A percentile compares a stretch with the other conserved stretches of the same genome.
Conservation (phyloP, 148 eudicot genomes). For the Polygonum aviculare region DNA sequence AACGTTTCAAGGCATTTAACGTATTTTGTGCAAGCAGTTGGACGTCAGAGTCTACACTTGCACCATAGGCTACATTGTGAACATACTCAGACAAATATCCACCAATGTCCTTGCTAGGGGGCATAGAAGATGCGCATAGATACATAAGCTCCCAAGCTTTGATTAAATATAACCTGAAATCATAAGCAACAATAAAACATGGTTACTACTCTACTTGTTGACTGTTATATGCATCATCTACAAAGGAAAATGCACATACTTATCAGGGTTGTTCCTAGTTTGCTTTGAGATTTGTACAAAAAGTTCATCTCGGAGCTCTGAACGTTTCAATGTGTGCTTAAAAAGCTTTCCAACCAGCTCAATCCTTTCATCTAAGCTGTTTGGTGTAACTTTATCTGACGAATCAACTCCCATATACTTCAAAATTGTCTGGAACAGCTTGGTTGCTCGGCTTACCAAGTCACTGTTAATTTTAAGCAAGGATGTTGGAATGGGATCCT, state of each 20-base stretch:
- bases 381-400: constrained; percentile 52
- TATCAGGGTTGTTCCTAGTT: constrained; percentile 89
- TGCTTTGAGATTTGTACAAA: constrained; percentile 95
- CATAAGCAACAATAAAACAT: constrained; percentile 14
- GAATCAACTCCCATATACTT: constrained; percentile 94
- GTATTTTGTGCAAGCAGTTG: constrained; percentile 76
- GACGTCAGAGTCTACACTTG: constrained; percentile 56
- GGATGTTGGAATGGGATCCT: constrained; percentile 98
- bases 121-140: constrained; percentile 98
- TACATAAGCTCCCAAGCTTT: constrained; percentile 98
- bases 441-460: constrained; percentile 67
- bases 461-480: constrained; percentile 76
- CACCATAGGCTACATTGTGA: constrained; percentile 72
- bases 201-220: neutral
- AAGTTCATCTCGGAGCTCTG: constrained; percentile 94
- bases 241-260: constrained; percentile 27
- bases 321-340: constrained; percentile 88
- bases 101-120: constrained; percentile 96
- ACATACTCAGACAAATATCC: constrained; percentile 89
- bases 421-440: constrained; percentile 81
- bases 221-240: neutral
- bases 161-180: constrained; percentile 55
- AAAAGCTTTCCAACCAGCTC: constrained; percentile 79
- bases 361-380: constrained; percentile 80
- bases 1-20: constrained; percentile 75